phyloP scores from a whole-genome alignment of 106 monocot species.

The Platanthera zijinensis region DNA sequence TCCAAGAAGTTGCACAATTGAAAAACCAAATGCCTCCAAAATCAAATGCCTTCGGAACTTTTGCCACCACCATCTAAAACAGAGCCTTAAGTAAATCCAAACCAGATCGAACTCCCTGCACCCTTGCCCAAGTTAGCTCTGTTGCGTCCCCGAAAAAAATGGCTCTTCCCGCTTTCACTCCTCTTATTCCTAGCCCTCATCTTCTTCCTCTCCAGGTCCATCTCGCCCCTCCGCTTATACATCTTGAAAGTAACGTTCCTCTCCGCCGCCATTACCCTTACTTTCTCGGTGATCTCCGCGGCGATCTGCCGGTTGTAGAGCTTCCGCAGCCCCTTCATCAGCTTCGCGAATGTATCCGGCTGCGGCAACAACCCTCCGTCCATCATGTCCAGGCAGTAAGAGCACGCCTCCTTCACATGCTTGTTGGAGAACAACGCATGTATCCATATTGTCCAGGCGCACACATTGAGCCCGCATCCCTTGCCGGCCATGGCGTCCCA shows the following conservation, averaged over 20 bases:
- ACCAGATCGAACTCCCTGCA: not conserved
- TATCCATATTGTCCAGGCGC: slow-evolving; percentile 92
- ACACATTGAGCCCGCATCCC: slow-evolving; percentile 70
- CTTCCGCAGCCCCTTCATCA: slow-evolving; percentile 93
- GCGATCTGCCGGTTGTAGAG: slow-evolving; percentile 77
- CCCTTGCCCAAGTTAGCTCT: not conserved
- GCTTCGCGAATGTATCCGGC: slow-evolving; percentile 85
- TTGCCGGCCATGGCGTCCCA: slow-evolving; percentile 61
- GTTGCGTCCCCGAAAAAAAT: too few relatives aligned
- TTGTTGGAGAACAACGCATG: slow-evolving; percentile 71
- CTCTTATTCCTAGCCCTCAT: slow-evolving; percentile 27
- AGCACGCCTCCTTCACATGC: slow-evolving; percentile 79
- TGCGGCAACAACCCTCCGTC: slow-evolving; percentile 84
- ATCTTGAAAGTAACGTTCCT: slow-evolving; percentile 77
- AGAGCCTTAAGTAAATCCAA: too few relatives aligned
- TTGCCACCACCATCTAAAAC: too few relatives aligned
- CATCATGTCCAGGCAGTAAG: slow-evolving; percentile 85
- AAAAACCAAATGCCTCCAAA: too few relatives aligned
- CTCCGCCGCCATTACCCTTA: slow-evolving; percentile 80
- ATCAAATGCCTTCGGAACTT: too few relatives aligned
- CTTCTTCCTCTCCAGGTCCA: slow-evolving; percentile 51
- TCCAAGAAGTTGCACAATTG: too few relatives aligned
- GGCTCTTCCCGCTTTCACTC: not conserved
- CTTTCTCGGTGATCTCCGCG: slow-evolving; percentile 87
- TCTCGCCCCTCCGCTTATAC: slow-evolving; percentile 88